Conservation (phyloP, 2,329 filamentous ascomycete species). For the Exophiala lecanii-corni region DNA sequence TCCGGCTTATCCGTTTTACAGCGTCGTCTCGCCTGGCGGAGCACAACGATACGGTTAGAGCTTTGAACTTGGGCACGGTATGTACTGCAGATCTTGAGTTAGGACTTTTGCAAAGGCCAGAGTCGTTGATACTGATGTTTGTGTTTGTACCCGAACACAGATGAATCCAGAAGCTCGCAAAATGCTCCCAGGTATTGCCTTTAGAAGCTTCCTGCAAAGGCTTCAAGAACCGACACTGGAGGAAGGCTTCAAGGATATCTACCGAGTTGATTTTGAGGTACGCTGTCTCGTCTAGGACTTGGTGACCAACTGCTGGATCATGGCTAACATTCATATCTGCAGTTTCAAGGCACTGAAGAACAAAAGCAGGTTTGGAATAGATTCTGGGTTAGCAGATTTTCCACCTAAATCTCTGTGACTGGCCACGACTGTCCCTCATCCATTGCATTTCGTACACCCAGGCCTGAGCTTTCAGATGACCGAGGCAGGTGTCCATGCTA, state of each 20-base stretch:
- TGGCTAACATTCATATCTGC: background rate
- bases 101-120: no score
- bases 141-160: no score
- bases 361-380: slow-evolving; percentile 26
- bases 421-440: no score
- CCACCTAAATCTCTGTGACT: no score
- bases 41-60: slow-evolving; percentile 83
- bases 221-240: slow-evolving; percentile 66
- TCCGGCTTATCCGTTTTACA: slow-evolving; percentile 82
- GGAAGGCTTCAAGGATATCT: slow-evolving; percentile 82
- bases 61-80: slow-evolving; percentile 48
- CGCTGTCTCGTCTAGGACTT: background rate
- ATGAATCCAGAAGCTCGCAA: slow-evolving; percentile 79
- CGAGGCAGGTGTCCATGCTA: no score
- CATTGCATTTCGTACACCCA: no score
- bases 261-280: slow-evolving; percentile 67
- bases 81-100: no score
- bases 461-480: no score
- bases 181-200: slow-evolving; percentile 73
- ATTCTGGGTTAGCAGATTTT: slow-evolving; percentile 29
- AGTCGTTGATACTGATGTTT: no score
- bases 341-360: slow-evolving; percentile 25
- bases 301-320: no score
- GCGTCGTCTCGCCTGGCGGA: slow-evolving; percentile 65
- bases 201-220: slow-evolving; percentile 67